A percentile compares a stretch with the other conserved stretches of the same genome.
These are phyloP conservation scores for Eucalyptus sideroxylon DNA, from an alignment of 345 rosid species.

Conservation along the genomic window DNA sequence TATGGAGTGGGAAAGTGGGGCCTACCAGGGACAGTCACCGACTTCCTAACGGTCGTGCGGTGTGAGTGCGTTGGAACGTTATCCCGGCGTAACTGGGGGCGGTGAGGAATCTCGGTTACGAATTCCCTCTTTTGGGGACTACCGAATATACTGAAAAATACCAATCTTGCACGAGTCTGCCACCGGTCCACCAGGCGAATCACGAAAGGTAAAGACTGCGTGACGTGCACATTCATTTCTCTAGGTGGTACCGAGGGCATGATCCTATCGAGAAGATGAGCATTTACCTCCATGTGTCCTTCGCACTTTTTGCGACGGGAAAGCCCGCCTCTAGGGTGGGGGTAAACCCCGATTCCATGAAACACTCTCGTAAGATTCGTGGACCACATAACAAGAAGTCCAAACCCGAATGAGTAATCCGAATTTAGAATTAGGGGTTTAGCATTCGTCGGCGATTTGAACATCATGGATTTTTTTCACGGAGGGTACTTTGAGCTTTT, in stretches of 20 bases:
- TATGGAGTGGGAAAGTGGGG: background rate
- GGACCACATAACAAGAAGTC: background rate
- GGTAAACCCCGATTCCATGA: background rate
- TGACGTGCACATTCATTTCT: background rate
- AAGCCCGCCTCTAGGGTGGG: background rate
- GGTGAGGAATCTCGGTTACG: background rate
- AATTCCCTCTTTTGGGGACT: background rate
- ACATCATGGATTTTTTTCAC: background rate
- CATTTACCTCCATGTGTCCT: background rate
- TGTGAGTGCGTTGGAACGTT: background rate
- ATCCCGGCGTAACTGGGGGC: background rate
- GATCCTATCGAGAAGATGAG: background rate
- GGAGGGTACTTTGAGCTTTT: background rate
- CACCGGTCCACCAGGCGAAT: background rate
- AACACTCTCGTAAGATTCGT: background rate
- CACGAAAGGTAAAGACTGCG: background rate
- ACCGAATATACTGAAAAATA: background rate
- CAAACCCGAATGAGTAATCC: background rate
- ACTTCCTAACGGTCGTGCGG: constrained; percentile 26
- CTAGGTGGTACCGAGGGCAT: background rate
- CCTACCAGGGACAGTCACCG: constrained; percentile 12
- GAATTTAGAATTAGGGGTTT: background rate
- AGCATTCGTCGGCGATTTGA: background rate
- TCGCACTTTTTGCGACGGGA: background rate
- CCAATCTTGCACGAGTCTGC: background rate